A percentile compares a stretch with the other conserved stretches of the same genome.
Evolutionary conservation across 768 basidiomycete species (phyloP).

Genomic region (Rhodotorula babjevae): DNA sequence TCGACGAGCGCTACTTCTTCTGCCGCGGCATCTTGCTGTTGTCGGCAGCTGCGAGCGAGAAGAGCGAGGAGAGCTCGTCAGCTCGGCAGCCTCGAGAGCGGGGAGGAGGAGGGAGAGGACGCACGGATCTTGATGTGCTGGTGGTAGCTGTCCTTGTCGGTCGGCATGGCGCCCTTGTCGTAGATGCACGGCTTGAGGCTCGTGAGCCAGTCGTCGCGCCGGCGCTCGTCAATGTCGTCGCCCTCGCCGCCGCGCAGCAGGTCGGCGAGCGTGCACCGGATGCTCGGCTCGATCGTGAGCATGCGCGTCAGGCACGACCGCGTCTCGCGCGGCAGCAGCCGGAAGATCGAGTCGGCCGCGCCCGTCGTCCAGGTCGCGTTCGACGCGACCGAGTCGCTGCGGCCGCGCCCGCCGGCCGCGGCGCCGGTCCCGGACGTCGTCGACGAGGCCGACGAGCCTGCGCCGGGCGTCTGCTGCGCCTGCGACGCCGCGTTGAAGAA

Average conservation of each 20-base stretch:
- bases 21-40: slow-evolving; percentile 13
- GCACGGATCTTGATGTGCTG: slow-evolving; percentile 32
- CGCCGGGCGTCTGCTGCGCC: slow-evolving; percentile 12
- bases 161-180: slow-evolving; percentile 5
- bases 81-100: background rate
- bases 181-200: slow-evolving; percentile 60
- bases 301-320: slow-evolving; percentile 84
- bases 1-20: slow-evolving; percentile 5
- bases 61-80: background rate
- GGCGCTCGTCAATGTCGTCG: slow-evolving; percentile 55
- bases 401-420: slow-evolving; percentile 15
- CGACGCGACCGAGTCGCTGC: slow-evolving; percentile 46
- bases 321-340: slow-evolving; percentile 87
- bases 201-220: slow-evolving; percentile 85
- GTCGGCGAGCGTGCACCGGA: slow-evolving; percentile 87
- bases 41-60: background rate
- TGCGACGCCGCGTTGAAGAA: slow-evolving; percentile 7
- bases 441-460: background rate
- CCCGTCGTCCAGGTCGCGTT: slow-evolving; percentile 61
- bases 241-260: slow-evolving; percentile 62
- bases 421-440: too few relatives aligned
- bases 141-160: slow-evolving; percentile 4
- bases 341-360: slow-evolving; percentile 91
- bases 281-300: slow-evolving; percentile 81
- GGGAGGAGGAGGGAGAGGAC: background rate